Base-by-base conservation (phyloP, 352 stramenopile genomes). In the Globisporangium camurandrum region DNA sequence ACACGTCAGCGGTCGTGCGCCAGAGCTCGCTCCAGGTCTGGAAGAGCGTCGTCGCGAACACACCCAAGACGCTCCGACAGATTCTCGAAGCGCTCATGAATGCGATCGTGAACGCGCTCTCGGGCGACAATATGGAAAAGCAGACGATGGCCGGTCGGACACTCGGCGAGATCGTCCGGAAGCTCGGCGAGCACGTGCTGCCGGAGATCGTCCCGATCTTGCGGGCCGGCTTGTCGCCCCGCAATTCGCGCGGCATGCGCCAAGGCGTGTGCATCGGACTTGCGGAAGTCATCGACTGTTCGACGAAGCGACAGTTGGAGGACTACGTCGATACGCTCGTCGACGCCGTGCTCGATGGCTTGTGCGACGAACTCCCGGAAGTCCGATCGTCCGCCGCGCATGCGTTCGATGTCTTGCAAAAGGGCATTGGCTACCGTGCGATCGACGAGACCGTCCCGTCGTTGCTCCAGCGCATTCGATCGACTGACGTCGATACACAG, bases 21-120 rank as follows among this genome's bases (percentile, higher is more conserved):
- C 95, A 99, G 64, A 93, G 77, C 51, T 94, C 97, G 34, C 67
- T 99, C 33, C 93, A 98, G 67, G 83, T 95, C 19, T 99, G 97
- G 97, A 99, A 99, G 84, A 98, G 94, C 55, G 90, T 99, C 24
- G 96, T 99, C 4, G 68, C 75, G 38, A 99, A 98, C 74, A 99
- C 97, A 23, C 96, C 95, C 5, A 93, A 92, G 68, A 98, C 95
- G 5, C 68, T 99, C 52, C 86, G 93, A 59, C 95, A 99, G 66
- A 99, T 99, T 67, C 75, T 99, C 48, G 89, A 93, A 37, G 84
- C 95, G 49, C 77, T 99, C 38, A 98, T 99, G 60, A 76, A 81
- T 37, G 80, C 96, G 33, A 97, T 99, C 55, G 95, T 99, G 31
- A 78, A 75, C n/a, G 87, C 95, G 44, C 80, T 99, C 34, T 96